Base-by-base conservation (phyloP, 78 protist genomes). In the Dictyostelium intermedium region DNA sequence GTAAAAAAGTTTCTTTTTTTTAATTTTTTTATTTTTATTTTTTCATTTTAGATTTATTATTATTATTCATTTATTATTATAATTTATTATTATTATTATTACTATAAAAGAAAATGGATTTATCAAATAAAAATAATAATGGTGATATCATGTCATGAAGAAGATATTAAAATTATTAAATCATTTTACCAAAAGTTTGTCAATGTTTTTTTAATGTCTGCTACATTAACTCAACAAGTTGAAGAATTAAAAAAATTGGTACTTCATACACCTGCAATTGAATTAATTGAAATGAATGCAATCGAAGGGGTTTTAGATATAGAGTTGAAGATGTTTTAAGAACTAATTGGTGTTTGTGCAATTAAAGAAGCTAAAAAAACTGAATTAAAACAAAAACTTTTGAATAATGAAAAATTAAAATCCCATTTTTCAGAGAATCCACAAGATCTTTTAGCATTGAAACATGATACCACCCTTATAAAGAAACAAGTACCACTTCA, bases 201-300 rank as follows among this genome's bases (percentile, higher is more conserved):
- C 99, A 98, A 95, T 35, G 97, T 18, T 45, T 96, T n/a, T n/a
- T 80, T 98, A 41, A 96, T 98, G 98, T 96, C 98, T 10, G 99
- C 99, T 0, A 98, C 99, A 10, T 85, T 98, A 10, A 91, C 97
- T 20, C 56, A 87, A 27, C 97, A 96, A 53, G 97, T 96, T 2
- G 95, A 92, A 1, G 85, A 83, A 30, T 93, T 97, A 50, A 77
- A 87, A 34, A 56, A 73, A 69, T 77, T 97, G 0, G 92, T 96
- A 10, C 77, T 96, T 35, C 91, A 91, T 76, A 87, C 92, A 0
- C 98, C 98, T 4, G 95, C 97, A 77, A 89, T 82, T 60, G 79
- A 56, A 35, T 93, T 93, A 79, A 66, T n/a, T n/a, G n/a, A 92
- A 81, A 83, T 91, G 81, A 32, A 23, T 34, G 69, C 79, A 25